phyloP scores from a whole-genome alignment of 2,329 filamentous ascomycete species.

The Colletotrichum aenigma region DNA sequence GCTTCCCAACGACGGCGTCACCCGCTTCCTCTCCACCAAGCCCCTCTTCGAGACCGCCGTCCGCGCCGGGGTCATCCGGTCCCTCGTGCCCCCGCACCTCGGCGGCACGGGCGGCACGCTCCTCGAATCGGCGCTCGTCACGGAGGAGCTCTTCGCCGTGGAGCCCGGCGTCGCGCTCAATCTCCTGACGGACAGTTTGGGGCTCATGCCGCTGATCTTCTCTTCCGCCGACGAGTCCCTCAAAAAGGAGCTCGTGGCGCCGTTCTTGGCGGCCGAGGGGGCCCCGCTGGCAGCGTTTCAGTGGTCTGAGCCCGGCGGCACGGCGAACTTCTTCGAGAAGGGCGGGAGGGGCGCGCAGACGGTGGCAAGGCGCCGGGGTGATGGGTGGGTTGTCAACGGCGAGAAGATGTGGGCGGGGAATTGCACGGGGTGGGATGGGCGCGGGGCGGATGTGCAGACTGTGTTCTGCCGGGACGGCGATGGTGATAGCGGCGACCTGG shows the following conservation, averaged over 20 bases:
- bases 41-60: neutral
- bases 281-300: constrained; percentile 54
- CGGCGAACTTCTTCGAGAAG: constrained; percentile 56
- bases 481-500: constrained; percentile 24
- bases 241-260: constrained; percentile 47
- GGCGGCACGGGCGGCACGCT: constrained; percentile 50
- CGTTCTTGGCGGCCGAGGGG: constrained; percentile 48
- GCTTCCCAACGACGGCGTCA: neutral
- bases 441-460: constrained; percentile 55
- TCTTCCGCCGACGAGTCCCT: constrained; percentile 37
- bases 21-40: neutral
- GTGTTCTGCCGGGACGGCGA: constrained; percentile 51
- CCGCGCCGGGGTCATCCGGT: constrained; percentile 37
- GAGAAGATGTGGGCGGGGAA: constrained; percentile 65
- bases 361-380: constrained; percentile 44
- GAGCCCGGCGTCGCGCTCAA: constrained; percentile 55
- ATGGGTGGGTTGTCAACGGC: constrained; percentile 56
- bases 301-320: constrained; percentile 55
- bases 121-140: constrained; percentile 51
- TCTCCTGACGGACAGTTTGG: constrained; percentile 55
- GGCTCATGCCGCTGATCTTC: constrained; percentile 54
- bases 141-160: constrained; percentile 57
- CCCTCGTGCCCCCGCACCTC: constrained; percentile 46
- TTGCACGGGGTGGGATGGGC: constrained; percentile 55
- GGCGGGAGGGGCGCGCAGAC: constrained; percentile 53